phyloP scores from a whole-genome alignment of 768 basidiomycete species.

The Leucocoprinus leucothites region DNA sequence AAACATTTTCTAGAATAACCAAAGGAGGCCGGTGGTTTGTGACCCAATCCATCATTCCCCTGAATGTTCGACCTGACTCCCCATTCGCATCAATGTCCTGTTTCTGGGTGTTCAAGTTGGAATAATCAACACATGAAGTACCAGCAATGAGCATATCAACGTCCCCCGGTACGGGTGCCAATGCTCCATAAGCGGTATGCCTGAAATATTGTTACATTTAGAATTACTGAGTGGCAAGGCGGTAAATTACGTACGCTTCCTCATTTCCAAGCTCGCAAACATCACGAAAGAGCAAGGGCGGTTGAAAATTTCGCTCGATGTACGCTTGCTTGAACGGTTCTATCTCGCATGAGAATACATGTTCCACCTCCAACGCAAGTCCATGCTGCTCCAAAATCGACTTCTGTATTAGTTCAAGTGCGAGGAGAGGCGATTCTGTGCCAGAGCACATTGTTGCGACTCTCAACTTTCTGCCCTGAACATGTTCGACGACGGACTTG shows the following conservation, averaged over 20 bases:
- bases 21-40: slow-evolving; percentile 80
- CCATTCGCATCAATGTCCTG: slow-evolving; percentile 88
- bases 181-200: slow-evolving; percentile 88
- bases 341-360: slow-evolving; percentile 96
- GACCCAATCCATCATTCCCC: slow-evolving; percentile 95
- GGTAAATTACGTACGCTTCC: slow-evolving; percentile 59
- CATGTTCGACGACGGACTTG: slow-evolving; percentile 58
- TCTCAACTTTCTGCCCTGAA: slow-evolving; percentile 80
- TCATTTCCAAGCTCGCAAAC: slow-evolving; percentile 83
- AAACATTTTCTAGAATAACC: slow-evolving; percentile 96
- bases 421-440: slow-evolving; percentile 91
- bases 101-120: slow-evolving; percentile 91
- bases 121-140: slow-evolving; percentile 96
- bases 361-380: slow-evolving; percentile 70
- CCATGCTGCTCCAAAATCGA: slow-evolving; percentile 68
- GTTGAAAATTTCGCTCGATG: slow-evolving; percentile 94
- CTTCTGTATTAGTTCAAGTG: slow-evolving; percentile 79
- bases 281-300: slow-evolving; percentile 89
- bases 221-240: slow-evolving; percentile 4
- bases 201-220: slow-evolving; percentile 33
- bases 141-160: slow-evolving; percentile 91
- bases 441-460: slow-evolving; percentile 98
- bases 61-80: slow-evolving; percentile 91
- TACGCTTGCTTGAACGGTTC: slow-evolving; percentile 98
- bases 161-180: slow-evolving; percentile 83